phyloP scores from a whole-genome alignment of 2,329 filamentous ascomycete species.

The Penicillium sp. region DNA sequence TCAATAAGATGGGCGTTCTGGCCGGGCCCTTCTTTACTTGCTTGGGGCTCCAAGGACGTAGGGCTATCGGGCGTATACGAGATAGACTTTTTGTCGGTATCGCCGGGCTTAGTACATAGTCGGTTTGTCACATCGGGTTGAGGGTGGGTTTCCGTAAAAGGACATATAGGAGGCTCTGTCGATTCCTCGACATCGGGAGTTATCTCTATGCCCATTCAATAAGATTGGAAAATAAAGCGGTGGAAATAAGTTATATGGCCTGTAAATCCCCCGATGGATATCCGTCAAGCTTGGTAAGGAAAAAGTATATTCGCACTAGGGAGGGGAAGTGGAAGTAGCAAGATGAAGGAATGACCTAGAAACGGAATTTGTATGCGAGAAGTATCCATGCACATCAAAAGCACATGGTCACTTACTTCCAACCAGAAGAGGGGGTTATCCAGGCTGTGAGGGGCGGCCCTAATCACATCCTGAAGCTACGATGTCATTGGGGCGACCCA shows the following conservation, averaged over 20 bases:
- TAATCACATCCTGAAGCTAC: slow-evolving; percentile 6
- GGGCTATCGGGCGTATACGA: slow-evolving; percentile 1
- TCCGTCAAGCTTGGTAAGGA: not conserved
- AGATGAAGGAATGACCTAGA: not conserved
- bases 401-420: not conserved
- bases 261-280: not conserved
- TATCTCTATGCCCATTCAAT: slow-evolving; percentile 42
- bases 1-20: slow-evolving; percentile 16
- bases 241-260: not conserved
- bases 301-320: not conserved
- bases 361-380: slow-evolving; percentile 7
- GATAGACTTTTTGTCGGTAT: slow-evolving; percentile 16
- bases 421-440: slow-evolving; percentile 8
- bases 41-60: slow-evolving; percentile 1
- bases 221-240: not conserved
- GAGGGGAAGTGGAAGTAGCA: not conserved
- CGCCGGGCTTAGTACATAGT: slow-evolving; percentile 14
- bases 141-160: slow-evolving; percentile 25
- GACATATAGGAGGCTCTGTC: slow-evolving; percentile 40
- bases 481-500: slow-evolving; percentile 15
- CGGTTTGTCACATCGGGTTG: slow-evolving; percentile 15
- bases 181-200: slow-evolving; percentile 41
- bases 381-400: not conserved
- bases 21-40: not conserved
- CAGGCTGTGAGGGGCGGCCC: slow-evolving; percentile 7